A percentile compares a stretch with the other conserved stretches of the same genome.
Conservation (phyloP, 139 green algal genomes). For the Spirogloea muscicola region DNA sequence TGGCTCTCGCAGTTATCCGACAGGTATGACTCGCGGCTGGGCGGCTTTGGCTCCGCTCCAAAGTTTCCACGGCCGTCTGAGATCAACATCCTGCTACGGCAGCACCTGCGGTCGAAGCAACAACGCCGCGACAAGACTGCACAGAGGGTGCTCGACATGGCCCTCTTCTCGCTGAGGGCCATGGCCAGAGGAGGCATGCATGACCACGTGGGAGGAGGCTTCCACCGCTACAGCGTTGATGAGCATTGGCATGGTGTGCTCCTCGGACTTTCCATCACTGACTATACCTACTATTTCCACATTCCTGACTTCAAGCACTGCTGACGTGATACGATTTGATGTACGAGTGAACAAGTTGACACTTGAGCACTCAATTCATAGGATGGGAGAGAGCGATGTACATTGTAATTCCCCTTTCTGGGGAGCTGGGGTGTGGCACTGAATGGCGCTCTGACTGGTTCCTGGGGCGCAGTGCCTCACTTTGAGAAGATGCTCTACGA, state of each 20-base stretch:
- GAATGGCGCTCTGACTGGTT: conserved; percentile 25
- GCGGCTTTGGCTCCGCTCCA: conserved; percentile 77
- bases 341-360: too few relatives aligned
- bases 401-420: background rate
- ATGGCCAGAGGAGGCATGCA: conserved; percentile 79
- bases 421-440: background rate
- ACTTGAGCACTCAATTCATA: too few relatives aligned
- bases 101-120: conserved; percentile 35
- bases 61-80: conserved; percentile 87
- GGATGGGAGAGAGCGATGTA: too few relatives aligned
- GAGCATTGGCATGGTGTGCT: conserved; percentile 51
- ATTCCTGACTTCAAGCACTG: too few relatives aligned
- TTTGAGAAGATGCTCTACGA: conserved; percentile 94
- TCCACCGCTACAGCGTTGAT: conserved; percentile 76
- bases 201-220: conserved; percentile 83
- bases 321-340: too few relatives aligned
- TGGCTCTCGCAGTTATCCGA: conserved; percentile 46
- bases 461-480: conserved; percentile 71
- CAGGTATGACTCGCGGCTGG: conserved; percentile 62
- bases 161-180: conserved; percentile 53
- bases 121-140: background rate
- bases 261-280: too few relatives aligned
- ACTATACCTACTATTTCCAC: too few relatives aligned
- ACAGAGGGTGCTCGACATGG: conserved; percentile 57
- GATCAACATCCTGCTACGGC: conserved; percentile 66